A percentile compares a stretch with the other conserved stretches of the same genome.
Evolutionary conservation across 345 rosid genomes (phyloP).

Genomic region (Cardamine occulta): DNA sequence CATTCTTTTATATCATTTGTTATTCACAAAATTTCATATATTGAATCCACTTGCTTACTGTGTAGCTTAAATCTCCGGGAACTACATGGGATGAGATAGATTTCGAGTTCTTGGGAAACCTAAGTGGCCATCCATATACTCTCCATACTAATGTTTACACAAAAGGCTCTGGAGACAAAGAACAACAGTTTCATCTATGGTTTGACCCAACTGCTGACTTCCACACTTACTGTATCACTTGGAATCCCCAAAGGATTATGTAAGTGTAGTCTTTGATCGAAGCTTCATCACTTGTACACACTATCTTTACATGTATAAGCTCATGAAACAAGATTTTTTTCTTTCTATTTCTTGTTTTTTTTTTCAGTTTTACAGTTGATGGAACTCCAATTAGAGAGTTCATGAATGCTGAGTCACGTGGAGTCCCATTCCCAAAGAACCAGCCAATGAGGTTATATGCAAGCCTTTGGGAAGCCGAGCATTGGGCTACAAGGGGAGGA

Average conservation of each 20-base stretch:
- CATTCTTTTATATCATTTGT: background rate
- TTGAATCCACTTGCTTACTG: constrained; percentile 10
- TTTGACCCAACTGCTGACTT: constrained; percentile 39
- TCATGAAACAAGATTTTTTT: background rate
- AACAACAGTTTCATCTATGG: constrained; percentile 47
- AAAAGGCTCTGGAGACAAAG: constrained; percentile 45
- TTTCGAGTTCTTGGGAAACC: constrained; percentile 51
- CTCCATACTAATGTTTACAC: constrained; percentile 48
- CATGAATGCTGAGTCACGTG: constrained; percentile 51
- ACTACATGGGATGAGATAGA: constrained; percentile 45
- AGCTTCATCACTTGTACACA: background rate
- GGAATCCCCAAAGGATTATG: constrained; percentile 47
- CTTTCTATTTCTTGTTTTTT: too few relatives aligned
- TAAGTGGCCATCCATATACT: constrained; percentile 51
- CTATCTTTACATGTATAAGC: background rate
- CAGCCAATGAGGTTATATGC: constrained; percentile 63
- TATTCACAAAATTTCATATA: background rate
- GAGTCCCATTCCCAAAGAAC: constrained; percentile 55
- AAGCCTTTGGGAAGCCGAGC: constrained; percentile 65
- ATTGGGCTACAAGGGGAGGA: constrained; percentile 72
- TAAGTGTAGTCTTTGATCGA: constrained; percentile 13
- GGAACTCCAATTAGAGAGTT: constrained; percentile 60
- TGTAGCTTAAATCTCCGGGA: constrained; percentile 44
- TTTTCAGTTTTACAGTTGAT: constrained; percentile 61
- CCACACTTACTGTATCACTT: constrained; percentile 44